Percentiles rank a stretch among this genome's conserved stretches.
Conservation (phyloP, 805 yeast species). For the Metschnikowia cubensis region DNA sequence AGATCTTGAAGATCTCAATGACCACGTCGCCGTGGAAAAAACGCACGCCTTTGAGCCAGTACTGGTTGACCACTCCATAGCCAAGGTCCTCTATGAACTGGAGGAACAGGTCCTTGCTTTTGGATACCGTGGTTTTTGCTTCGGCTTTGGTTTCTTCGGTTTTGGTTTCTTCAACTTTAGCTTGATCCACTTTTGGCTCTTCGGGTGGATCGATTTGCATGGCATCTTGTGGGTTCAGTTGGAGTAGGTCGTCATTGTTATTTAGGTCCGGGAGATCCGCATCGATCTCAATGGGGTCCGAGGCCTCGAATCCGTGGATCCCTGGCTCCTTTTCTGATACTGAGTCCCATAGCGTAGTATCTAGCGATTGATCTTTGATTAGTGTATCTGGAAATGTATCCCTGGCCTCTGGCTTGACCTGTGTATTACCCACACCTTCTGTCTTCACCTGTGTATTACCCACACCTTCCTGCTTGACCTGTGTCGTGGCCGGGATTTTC, state of each 20-base stretch:
- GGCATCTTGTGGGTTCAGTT: conserved; percentile 1
- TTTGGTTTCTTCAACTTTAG: background rate
- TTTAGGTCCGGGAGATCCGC: background rate
- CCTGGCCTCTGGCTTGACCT: conserved; percentile 2
- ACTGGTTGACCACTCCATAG: conserved; percentile 59
- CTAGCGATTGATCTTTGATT: background rate
- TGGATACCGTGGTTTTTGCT: background rate
- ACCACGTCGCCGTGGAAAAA: conserved; percentile 59
- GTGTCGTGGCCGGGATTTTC: too few relatives aligned
- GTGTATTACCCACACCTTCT: background rate
- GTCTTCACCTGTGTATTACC: background rate
- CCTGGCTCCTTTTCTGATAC: background rate
- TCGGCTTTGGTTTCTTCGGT: too few relatives aligned
- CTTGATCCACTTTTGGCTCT: background rate
- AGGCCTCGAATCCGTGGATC: background rate
- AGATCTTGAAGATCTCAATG: conserved; percentile 53
- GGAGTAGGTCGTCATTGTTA: background rate
- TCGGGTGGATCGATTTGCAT: conserved; percentile 2
- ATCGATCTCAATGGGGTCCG: conserved; percentile 1
- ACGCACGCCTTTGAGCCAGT: conserved; percentile 57
- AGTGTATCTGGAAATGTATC: background rate
- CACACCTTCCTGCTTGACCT: background rate
- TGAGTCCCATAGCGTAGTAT: background rate
- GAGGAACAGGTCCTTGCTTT: conserved; percentile 35
- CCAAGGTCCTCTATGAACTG: conserved; percentile 61